phyloP scores from a whole-genome alignment of 176 grass and related monocot species.

The Paspalum notatum region DNA sequence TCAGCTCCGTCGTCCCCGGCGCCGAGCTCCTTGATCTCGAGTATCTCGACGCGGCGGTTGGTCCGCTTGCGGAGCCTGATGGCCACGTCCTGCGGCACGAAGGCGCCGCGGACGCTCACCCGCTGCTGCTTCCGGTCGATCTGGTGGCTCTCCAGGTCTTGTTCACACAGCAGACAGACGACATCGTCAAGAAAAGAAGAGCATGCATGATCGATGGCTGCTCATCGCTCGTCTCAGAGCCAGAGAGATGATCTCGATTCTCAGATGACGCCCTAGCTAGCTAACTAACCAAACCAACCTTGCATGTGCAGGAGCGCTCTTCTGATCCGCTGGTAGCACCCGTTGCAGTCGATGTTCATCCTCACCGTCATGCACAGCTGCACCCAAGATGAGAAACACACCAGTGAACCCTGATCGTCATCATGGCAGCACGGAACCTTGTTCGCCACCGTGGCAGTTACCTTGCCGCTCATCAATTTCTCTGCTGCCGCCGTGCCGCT shows the following conservation, averaged over 20 bases:
- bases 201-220: too few species aligned
- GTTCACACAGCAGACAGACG: not conserved
- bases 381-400: not conserved
- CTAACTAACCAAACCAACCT: too few species aligned
- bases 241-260: too few species aligned
- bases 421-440: not conserved
- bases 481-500: too few species aligned
- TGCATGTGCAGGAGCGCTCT: conserved; percentile 68
- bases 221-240: too few species aligned
- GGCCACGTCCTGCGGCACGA: conserved; percentile 83
- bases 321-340: conserved; percentile 68
- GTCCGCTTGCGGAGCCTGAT: conserved; percentile 74
- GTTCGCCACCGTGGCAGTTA: not conserved
- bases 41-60: conserved; percentile 79
- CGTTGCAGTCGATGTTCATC: conserved; percentile 83
- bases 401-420: not conserved
- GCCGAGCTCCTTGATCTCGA: conserved; percentile 85
- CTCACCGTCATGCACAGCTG: conserved; percentile 70
- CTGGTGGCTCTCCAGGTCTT: conserved; percentile 74
- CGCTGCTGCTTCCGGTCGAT: conserved; percentile 70
- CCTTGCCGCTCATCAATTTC: conserved; percentile 40
- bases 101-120: conserved; percentile 57
- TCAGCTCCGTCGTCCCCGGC: not conserved
- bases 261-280: too few species aligned
- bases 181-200: not conserved